Base-by-base conservation (phyloP, 768 basidiomycete genomes). In the Lentinus tigrinus region DNA sequence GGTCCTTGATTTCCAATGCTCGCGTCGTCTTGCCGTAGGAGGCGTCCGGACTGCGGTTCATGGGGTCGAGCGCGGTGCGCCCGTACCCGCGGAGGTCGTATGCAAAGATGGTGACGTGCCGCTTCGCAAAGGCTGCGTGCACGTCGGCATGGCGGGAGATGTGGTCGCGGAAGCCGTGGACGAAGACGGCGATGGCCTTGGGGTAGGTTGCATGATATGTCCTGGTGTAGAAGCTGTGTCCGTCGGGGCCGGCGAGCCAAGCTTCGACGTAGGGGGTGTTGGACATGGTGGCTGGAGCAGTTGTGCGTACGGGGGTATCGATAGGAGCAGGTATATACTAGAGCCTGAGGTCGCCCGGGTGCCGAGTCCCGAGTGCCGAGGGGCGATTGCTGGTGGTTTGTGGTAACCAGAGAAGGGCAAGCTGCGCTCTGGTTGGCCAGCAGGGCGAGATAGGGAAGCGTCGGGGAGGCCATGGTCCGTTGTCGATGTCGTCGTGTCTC, bases 11-110 rank as follows among this genome's bases (percentile, higher is more conserved):
- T 70, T 90, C 87, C 46, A 84, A 76, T 39, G 75, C 79, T 67
- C 74, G 73, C 54, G 78, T 80, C 5, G 88, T 89, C 74, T 84
- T 83, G 0, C 78, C 88, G 65, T 85, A 89, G 5, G 77, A 63
- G 58, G 82, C 83, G 44, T 68, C 67, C 59, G 78, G 81, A 70
- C 81, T 83, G 70, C 78, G 82, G 61, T 80, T 69, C 54, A 75
- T 71, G 21, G 68, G 70, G 67, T 91, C 89, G 57, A 77, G 76
- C 1, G 82, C 87, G 2, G 89, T 91, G 54, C 79, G 75, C 1
- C 91, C 91, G 62, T 85, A 92, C 0, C 90, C 90, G 47, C 91
- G 84, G 70, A 88, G 85, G 75, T 91, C 90, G 63, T 80, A 86
- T 0, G 88, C 73, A 63, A 91, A 89, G 36, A 91, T 77, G 19